These are phyloP conservation scores for Choanephora cucurbitarum DNA, from an alignment of 371 early-diverging fungal species.

Conservation along the genomic window DNA sequence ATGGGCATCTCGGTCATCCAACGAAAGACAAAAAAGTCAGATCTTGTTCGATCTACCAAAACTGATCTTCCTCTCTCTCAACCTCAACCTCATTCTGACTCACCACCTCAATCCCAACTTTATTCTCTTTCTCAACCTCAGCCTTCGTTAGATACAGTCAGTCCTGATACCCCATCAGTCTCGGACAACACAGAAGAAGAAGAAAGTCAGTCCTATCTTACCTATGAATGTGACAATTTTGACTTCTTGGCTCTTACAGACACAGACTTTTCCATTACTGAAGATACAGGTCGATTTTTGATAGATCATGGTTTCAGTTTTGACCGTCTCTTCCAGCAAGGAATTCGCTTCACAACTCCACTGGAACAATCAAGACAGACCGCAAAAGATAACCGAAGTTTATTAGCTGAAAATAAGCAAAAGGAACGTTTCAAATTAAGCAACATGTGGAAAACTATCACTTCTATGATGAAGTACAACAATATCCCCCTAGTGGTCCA, in stretches of 20 bases:
- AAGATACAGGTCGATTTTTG: slow-evolving; percentile 74
- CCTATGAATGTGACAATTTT: slow-evolving; percentile 23
- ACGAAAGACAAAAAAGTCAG: slow-evolving; percentile 20
- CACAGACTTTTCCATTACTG: slow-evolving; percentile 56
- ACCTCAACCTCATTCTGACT: not conserved
- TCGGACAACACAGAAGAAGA: not conserved
- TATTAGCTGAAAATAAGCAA: not conserved
- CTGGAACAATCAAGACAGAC: not conserved
- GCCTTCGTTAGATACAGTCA: too few species aligned
- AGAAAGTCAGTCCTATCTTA: not conserved
- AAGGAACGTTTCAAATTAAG: slow-evolving; percentile 1
- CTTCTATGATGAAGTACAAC: slow-evolving; percentile 21
- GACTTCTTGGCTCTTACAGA: slow-evolving; percentile 27
- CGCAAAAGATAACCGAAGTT: not conserved
- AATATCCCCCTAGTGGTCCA: slow-evolving; percentile 77
- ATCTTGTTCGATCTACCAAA: not conserved
- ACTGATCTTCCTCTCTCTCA: not conserved
- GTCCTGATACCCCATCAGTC: not conserved
- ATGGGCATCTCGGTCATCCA: slow-evolving; percentile 75
- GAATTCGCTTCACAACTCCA: slow-evolving; percentile 63
- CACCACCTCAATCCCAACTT: not conserved
- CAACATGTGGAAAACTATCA: slow-evolving; percentile 40
- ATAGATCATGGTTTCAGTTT: slow-evolving; percentile 85
- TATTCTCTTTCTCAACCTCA: too few species aligned
- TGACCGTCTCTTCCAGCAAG: slow-evolving; percentile 68